Conservation (phyloP, 2,329 filamentous ascomycete genomes). For the Ascochyta fabae region DNA sequence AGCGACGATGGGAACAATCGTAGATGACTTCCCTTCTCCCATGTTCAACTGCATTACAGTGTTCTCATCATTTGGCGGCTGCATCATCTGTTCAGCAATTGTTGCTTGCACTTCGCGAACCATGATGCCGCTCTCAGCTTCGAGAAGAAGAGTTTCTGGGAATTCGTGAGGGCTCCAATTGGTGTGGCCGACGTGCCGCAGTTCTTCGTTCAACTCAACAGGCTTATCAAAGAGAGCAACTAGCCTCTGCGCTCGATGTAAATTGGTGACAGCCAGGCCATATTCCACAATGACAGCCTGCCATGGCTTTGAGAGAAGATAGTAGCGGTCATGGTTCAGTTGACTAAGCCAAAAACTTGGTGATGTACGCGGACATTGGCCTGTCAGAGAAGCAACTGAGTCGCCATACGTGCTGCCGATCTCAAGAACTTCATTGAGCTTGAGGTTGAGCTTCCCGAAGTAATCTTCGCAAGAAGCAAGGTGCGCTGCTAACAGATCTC, state of each 20-base stretch:
- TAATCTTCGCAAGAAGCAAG: constrained; percentile 20
- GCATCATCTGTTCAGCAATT: constrained; percentile 65
- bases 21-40: constrained; percentile 44
- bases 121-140: constrained; percentile 67
- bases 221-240: constrained; percentile 18
- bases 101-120: constrained; percentile 66
- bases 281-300: constrained; percentile 31
- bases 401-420: not conserved
- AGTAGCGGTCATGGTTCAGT: constrained; percentile 27
- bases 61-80: constrained; percentile 28
- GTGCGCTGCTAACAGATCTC: constrained; percentile 14
- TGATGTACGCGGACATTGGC: constrained; percentile 27
- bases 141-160: constrained; percentile 69
- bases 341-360: constrained; percentile 35
- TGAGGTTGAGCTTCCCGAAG: constrained; percentile 10
- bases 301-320: constrained; percentile 29
- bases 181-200: constrained; percentile 59
- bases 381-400: constrained; percentile 5
- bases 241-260: constrained; percentile 42
- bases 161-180: constrained; percentile 61
- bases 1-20: constrained; percentile 42
- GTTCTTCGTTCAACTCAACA: constrained; percentile 41
- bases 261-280: constrained; percentile 32
- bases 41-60: constrained; percentile 45
- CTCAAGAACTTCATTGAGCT: constrained; percentile 8